These are phyloP conservation scores for Epithele typhae DNA, from an alignment of 768 basidiomycete genomes.

Conservation along the genomic window DNA sequence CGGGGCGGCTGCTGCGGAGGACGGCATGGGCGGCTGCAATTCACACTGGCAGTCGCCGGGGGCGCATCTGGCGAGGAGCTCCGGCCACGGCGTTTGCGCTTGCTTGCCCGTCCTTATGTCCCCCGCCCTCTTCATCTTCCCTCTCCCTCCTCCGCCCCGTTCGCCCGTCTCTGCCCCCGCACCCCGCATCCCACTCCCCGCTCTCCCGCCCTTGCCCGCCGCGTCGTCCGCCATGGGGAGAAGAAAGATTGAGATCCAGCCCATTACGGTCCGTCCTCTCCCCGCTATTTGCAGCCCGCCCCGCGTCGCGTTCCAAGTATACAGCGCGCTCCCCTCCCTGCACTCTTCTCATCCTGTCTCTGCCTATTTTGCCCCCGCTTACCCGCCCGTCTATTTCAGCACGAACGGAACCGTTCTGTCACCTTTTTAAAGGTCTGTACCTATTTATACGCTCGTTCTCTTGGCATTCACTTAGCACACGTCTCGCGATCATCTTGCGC, in stretches of 20 bases:
- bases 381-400: conserved; percentile 51
- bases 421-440: conserved; percentile 80
- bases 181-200: conserved; percentile 4
- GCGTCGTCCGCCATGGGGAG: conserved; percentile 49
- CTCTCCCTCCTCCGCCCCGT: conserved; percentile 3
- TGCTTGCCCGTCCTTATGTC: conserved; percentile 19
- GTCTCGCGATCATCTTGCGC: conserved; percentile 11
- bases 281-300: conserved; percentile 19
- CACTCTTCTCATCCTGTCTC: conserved; percentile 25
- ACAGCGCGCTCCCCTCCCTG: conserved; percentile 19
- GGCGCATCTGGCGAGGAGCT: conserved; percentile 19
- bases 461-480: conserved; percentile 56
- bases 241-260: conserved; percentile 80
- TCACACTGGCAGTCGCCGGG: conserved; percentile 14
- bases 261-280: conserved; percentile 60
- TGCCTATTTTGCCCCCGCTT: too few relatives aligned
- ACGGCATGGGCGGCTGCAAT: conserved; percentile 15
- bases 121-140: conserved; percentile 13
- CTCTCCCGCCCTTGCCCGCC: neutral
- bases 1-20: conserved; percentile 10
- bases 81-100: conserved; percentile 23
- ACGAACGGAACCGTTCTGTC: conserved; percentile 88
- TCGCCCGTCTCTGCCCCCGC: conserved; percentile 4
- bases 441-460: conserved; percentile 33
- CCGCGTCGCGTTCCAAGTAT: conserved; percentile 26